These are phyloP conservation scores for Paecilomyces dactylethromorphus DNA, from an alignment of 2,329 filamentous ascomycete species.

Conservation along the genomic window DNA sequence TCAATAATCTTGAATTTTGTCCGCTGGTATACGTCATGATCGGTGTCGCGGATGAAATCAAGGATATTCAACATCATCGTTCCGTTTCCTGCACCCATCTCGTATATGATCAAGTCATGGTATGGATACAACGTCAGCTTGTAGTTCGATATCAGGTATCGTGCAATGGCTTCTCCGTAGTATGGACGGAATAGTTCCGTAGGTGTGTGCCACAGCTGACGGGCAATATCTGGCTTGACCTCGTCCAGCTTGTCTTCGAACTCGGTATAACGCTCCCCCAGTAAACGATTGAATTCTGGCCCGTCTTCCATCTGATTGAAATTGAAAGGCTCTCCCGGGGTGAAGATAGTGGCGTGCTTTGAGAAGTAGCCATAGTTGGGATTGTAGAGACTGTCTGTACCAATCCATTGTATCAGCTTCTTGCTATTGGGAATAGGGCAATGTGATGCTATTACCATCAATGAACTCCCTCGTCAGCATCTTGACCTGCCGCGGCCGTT, in stretches of 20 bases:
- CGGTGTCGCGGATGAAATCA: conserved; percentile 84
- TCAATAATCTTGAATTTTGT: conserved; percentile 96
- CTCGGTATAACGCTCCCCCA: conserved; percentile 74
- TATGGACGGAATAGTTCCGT: conserved; percentile 95
- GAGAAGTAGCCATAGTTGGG: conserved; percentile 94
- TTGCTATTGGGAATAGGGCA: background rate
- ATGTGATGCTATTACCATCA: conserved; percentile 56
- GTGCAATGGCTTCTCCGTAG: conserved; percentile 95
- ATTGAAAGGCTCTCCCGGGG: conserved; percentile 81
- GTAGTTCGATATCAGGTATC: conserved; percentile 93
- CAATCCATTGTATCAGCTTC: background rate
- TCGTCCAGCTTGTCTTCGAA: conserved; percentile 87
- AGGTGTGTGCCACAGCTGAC: conserved; percentile 96
- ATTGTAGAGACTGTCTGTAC: conserved; percentile 83
- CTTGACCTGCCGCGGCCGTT: conserved; percentile 81
- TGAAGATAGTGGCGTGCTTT: conserved; percentile 94
- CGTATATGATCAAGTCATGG: conserved; percentile 95
- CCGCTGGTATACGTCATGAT: conserved; percentile 87
- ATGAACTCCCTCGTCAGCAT: conserved; percentile 98
- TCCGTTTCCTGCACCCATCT: conserved; percentile 95
- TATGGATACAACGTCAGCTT: conserved; percentile 90
- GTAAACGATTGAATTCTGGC: conserved; percentile 69
- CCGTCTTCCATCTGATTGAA: conserved; percentile 79
- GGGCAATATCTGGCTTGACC: conserved; percentile 62
- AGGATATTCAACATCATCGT: conserved; percentile 98